Evolutionary conservation across 2,329 filamentous ascomycete species (phyloP).

Genomic region (Grosmannia huntii): DNA sequence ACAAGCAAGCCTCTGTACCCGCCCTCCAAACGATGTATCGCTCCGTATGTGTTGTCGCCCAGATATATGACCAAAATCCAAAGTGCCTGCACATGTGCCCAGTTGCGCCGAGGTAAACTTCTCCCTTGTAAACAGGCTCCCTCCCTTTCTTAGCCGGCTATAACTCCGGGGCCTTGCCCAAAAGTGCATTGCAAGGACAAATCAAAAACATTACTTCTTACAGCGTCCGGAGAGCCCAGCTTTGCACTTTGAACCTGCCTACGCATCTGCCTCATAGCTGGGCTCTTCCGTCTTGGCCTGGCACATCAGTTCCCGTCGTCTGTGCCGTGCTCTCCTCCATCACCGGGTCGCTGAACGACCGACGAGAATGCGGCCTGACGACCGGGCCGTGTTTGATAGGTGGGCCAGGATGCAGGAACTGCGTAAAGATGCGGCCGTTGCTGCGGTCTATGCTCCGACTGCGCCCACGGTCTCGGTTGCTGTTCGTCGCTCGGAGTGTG

Average conservation of each 20-base stretch:
- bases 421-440: conserved; percentile 30
- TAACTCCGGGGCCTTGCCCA: not conserved
- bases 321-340: conserved; percentile 4
- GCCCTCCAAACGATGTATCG: not conserved
- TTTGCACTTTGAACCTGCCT: not conserved
- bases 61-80: not conserved
- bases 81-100: not conserved
- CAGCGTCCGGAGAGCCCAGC: not conserved
- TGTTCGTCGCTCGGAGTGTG: conserved; percentile 17
- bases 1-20: not conserved
- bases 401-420: conserved; percentile 37
- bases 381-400: not conserved
- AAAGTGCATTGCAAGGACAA: not conserved
- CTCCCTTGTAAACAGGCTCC: not conserved
- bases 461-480: conserved; percentile 18
- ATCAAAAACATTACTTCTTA: not conserved
- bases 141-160: not conserved
- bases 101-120: not conserved
- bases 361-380: not conserved
- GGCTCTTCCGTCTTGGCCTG: not conserved
- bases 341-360: conserved; percentile 6
- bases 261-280: not conserved
- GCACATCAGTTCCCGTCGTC: not conserved
- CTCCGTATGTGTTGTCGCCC: not conserved
- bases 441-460: conserved; percentile 27